A percentile compares a stretch with the other conserved stretches of the same genome.
These are phyloP conservation scores for Cyanidioschyzon merolae DNA, from an alignment of 23 red algal species.

Conservation along the genomic window DNA sequence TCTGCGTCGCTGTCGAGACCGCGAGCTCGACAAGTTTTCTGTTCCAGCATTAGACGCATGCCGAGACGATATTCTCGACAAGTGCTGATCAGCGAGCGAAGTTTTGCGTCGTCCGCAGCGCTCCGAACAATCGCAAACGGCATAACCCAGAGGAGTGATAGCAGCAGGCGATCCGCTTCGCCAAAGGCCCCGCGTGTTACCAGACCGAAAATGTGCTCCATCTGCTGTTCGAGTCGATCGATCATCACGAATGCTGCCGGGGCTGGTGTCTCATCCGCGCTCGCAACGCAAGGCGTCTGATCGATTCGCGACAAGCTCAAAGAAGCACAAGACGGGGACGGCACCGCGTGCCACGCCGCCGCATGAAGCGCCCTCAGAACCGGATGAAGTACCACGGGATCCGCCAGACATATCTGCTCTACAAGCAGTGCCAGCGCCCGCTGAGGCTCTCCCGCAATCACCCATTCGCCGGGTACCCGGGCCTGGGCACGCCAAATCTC, in stretches of 20 bases:
- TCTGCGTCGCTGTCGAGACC: conserved; percentile 35
- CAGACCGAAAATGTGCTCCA: conserved; percentile 26
- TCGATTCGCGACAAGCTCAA: conserved; percentile 13
- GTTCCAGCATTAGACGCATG: conserved; percentile 46
- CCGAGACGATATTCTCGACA: conserved; percentile 87
- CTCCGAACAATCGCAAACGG: conserved; percentile 57
- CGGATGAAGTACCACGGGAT: conserved; percentile 38
- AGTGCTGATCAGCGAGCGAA: conserved; percentile 31
- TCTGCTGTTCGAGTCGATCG: conserved; percentile 43
- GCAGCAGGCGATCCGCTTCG: conserved; percentile 49
- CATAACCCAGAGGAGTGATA: conserved; percentile 35
- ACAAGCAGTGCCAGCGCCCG: conserved; percentile 53
- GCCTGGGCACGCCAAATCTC: background rate
- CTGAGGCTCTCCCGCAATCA: conserved; percentile 60
- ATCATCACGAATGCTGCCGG: conserved; percentile 27
- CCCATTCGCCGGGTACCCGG: conserved; percentile 60
- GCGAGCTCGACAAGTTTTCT: conserved; percentile 35
- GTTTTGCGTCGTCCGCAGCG: conserved; percentile 52
- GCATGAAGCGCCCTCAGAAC: conserved; percentile 39
- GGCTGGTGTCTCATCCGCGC: conserved; percentile 4
- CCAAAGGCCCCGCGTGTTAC: conserved; percentile 63
- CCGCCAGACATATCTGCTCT: conserved; percentile 44
- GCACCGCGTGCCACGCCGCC: conserved; percentile 28
- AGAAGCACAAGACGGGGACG: conserved; percentile 30
- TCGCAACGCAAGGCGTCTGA: conserved; percentile 12